These are phyloP conservation scores for Platismatia glauca DNA, from an alignment of 495 filamentous ascomycete genomes.

Conservation along the genomic window DNA sequence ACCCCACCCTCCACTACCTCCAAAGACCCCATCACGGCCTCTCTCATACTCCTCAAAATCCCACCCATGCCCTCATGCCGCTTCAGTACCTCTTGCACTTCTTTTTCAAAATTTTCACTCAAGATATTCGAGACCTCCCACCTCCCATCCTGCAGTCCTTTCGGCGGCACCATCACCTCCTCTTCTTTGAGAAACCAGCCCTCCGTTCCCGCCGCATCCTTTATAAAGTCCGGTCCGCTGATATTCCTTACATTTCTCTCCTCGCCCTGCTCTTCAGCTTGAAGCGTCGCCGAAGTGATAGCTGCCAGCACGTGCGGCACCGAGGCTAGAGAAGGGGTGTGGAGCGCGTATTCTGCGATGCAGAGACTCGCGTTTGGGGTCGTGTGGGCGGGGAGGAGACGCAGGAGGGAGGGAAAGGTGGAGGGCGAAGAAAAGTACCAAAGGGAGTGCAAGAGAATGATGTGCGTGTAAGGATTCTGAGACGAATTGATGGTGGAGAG, in stretches of 20 bases:
- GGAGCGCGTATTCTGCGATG: slow-evolving; percentile 7
- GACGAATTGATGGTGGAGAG: background rate
- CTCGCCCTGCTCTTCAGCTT: background rate
- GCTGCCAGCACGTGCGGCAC: slow-evolving; percentile 9
- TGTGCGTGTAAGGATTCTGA: background rate
- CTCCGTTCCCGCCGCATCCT: background rate
- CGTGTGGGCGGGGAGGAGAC: slow-evolving; percentile 1
- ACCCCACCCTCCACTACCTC: background rate
- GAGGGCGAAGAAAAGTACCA: slow-evolving; percentile 8
- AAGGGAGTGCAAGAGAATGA: slow-evolving; percentile 5
- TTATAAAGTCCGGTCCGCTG: background rate
- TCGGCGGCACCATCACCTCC: background rate
- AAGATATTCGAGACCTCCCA: slow-evolving; percentile 2
- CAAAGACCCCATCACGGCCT: background rate
- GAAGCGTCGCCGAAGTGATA: background rate
- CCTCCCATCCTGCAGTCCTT: background rate
- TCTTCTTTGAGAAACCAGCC: slow-evolving; percentile 7
- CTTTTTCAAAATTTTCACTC: background rate
- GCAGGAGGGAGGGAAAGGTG: background rate
- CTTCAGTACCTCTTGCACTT: background rate
- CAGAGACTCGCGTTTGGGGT: slow-evolving; percentile 1
- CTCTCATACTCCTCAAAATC: slow-evolving; percentile 1
- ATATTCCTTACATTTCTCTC: slow-evolving; percentile 2
- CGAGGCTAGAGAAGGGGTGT: background rate
- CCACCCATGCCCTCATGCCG: background rate